Evolutionary conservation across 1,284 basidiomycete species (phyloP), one percentile per base, ranked within the genome.

Genomic region (Moniliella sp.): DNA sequence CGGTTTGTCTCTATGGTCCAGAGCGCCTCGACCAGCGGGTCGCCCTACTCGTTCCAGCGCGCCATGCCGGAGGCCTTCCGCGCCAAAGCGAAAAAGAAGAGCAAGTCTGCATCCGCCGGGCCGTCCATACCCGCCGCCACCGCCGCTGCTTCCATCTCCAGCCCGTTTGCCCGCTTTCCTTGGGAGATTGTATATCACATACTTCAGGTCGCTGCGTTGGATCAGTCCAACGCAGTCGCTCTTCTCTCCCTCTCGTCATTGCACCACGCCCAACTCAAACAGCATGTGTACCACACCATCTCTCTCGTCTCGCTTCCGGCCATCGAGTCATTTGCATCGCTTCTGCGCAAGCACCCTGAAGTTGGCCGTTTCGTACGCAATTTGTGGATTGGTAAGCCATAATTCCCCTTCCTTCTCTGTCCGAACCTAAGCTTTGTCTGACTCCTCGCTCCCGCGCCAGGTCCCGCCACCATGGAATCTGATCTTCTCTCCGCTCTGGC

Each of bases 401-500:
- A n/a, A 23, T 7, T n/a, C n/a, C 21, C 21, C 7, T 7, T 23
- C 21, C 21, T 7, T 23, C n/a, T 23, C n/a, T 7, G 8, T 7
- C 8, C 8, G 8, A 7, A 23, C 21, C n/a, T 7, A 23, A 23
- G 21, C n/a, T n/a, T 7, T 7, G 7, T 23, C 7, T 23, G 21
- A 23, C n/a, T 23, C 21, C n/a, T n/a, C 21, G n/a, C n/a, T 23
- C 8, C 21, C 21, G 7, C 21, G n/a, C 7, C 21, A 23, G 21
- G 50, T 5, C 55, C 55, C 3, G 30, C 39, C 13, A 27, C 35
- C 5, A 42, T 45, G 12, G 34, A 40, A 5, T 49, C 48, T 1
- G 55, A 57, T 31, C 37, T 57, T 5, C 42, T 56, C 32, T 36
- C 43, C 3, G 42, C 48, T 4, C 36, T 57, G 1, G 47, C 53